Base-by-base conservation (phyloP, 148 eudicot species). In the Gaultheria prostrata region DNA sequence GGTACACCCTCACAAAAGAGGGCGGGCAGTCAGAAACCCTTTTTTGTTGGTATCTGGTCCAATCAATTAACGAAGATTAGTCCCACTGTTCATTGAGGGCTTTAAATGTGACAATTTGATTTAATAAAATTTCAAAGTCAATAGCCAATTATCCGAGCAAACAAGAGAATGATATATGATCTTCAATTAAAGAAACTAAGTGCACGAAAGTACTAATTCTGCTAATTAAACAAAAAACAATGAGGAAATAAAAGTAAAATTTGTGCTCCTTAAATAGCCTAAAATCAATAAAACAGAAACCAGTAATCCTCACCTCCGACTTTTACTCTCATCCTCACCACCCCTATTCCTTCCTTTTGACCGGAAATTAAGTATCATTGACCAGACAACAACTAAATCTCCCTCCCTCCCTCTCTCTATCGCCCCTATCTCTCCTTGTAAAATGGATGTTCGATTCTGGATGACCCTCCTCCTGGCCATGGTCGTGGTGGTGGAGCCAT, bases 381-480 rank as follows among this genome's bases (percentile, higher is more conserved):
- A 28, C 26, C 28, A 21, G 5, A 21, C n/a, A 74, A 20, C 77
- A 45, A 74, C 51, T 18, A 17, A 15, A 18, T 21, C 30, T 45
- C 30, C 46, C 51, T 45, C 43, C 43, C 30, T 45, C 28, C 21
- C 49, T 43, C 76, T 39, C 5, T 28, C 8, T n/a, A 18, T 2
- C 48, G 10, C 77, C 50, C 51, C 51, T 43, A 20, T 74, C 48
- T n/a, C 21, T 20, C 28, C 77, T 74, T 21, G 28, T 21, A 26
- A 74, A 39, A 74, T 74, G 50, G 28, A 74, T 18, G 3, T 74
- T 12, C 28, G 53, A 2, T 43, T 45, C 6, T 45, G 51, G 77
- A 20, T 74, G 30, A 74, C 77, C 77, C 77, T 74, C 77, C 30
- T 74, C 77, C 77, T 74, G 51, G 77, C 77, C 1, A 20, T 74